Evolutionary conservation across 192 early-diverging fungal species (phyloP).

Genomic region (Backusella morwellensis): DNA sequence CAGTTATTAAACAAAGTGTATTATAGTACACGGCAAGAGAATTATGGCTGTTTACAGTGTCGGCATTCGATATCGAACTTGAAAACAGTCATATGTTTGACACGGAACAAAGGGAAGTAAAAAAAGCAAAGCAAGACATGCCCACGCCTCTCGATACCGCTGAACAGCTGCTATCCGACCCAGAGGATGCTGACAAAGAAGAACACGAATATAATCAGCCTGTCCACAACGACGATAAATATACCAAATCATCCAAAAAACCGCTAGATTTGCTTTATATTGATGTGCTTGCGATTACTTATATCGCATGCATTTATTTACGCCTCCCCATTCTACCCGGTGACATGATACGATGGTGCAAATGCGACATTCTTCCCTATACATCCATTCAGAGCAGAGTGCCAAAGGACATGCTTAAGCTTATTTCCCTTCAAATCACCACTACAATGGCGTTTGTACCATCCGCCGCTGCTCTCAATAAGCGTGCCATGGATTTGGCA

Average conservation of each 20-base stretch:
- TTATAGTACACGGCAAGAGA: slow-evolving; percentile 26
- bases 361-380: slow-evolving; percentile 17
- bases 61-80: slow-evolving; percentile 1
- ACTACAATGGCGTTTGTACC: not conserved
- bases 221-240: too few relatives aligned
- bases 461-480: not conserved
- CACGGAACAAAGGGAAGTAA: not conserved
- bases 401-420: not conserved
- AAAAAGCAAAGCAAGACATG: not conserved
- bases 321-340: slow-evolving; percentile 20
- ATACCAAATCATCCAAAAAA: too few relatives aligned
- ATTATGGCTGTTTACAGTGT: slow-evolving; percentile 34
- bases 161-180: not conserved
- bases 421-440: not conserved
- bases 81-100: not conserved
- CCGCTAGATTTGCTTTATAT: not conserved
- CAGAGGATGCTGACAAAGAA: not conserved
- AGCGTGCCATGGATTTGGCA: not conserved
- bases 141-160: not conserved
- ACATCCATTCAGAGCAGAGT: not conserved
- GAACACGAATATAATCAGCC: too few relatives aligned
- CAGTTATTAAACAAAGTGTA: not conserved
- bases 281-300: slow-evolving; percentile 14
- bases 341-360: slow-evolving; percentile 28
- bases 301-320: slow-evolving; percentile 21